Evolutionary conservation across 306 rosid genomes (phyloP), one percentile per base, ranked within the genome.

Genomic region (Neltuma alba): DNA sequence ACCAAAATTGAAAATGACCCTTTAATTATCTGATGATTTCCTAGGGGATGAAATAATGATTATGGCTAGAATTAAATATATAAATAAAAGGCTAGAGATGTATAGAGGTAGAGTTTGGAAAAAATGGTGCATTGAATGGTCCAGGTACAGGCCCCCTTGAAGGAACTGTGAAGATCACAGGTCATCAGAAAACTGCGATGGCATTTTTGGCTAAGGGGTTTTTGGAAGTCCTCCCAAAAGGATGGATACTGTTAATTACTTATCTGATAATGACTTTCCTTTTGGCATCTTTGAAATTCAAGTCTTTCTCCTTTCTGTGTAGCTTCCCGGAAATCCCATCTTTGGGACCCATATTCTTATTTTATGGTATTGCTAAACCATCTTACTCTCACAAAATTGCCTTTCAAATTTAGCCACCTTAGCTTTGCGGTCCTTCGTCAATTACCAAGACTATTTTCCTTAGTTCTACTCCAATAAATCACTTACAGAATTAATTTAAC

Each of bases 141-240:
- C 86, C n/a, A 82, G 69, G 85, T 94, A 79, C 98, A 89, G 74
- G 74, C 83, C 92, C 93, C 98, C 87, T 86, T 83, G 81, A 87
- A 71, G 10, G 28, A 7, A 74, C 36, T 55, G 14, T 37, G 40
- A 37, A 4, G 40, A 37, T 37, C 40, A 75, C 63, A 79, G 77
- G 86, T 89, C 92, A 81, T 75, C n/a, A n/a, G 72, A 73, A 80
- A 84, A 75, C 82, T 75, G n/a, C n/a, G n/a, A n/a, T n/a, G 71
- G 67, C 72, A 82, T 81, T 82, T 82, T 81, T 82, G 80, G 84
- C 74, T 82, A 68, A 74, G 23, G 74, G 74, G 54, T 37, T 37
- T 85, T 61, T 61, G 58, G 84, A 85, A 89, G 87, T 85, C 90
- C 86, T 89, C 94, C 94, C 15, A 86, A 83, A 87, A 86, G 57